Evolutionary conservation across 208 protist species (phyloP), one percentile per base, ranked within the genome.

Genomic region (Leishmania braziliensis): DNA sequence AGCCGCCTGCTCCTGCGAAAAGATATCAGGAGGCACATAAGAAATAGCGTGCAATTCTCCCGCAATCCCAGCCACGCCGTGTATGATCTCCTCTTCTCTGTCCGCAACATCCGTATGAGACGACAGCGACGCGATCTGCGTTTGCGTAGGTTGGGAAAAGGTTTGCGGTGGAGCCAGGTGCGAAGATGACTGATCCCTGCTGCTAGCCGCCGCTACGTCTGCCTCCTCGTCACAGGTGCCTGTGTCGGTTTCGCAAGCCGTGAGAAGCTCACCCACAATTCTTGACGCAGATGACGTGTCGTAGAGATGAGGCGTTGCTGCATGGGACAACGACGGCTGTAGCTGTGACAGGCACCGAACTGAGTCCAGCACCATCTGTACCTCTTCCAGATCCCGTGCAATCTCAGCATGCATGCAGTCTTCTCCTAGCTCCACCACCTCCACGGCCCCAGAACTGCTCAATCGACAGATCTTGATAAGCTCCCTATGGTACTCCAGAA

Each of bases 361-460:
- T 62, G 62, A 33, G 3, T 50, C 39, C 6, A 86, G 73, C 39
- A 39, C n/a, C 26, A 56, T 33, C 23, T 36, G 78, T n/a, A 86
- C 63, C 73, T 82, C 77, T 43, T 80, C 78, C n/a, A 86, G 66
- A 51, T 86, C 78, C 5, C 78, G 63, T 36, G 63, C 26, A 51
- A 86, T 65, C 5, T 76, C 82, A 26, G 62, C 73, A 53, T 62
- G 54, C 36, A n/a, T 77, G 73, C 53, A 66, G 16, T 9, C 10
- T 29, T 63, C 73, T 66, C 29, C 50, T 75, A 50, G 4, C 10
- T n/a, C 6, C 29, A 20, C 3, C n/a, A 10, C 71, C 51, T 43
- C 14, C 33, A 56, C 71, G 29, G 6, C 51, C 16, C 18, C 33
- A 43, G 51, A n/a, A 23, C 29, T 60, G 50, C 20, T 26, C 26